phyloP scores from a whole-genome alignment of 2,329 filamentous ascomycete species.

The Epichloe amarillans region DNA sequence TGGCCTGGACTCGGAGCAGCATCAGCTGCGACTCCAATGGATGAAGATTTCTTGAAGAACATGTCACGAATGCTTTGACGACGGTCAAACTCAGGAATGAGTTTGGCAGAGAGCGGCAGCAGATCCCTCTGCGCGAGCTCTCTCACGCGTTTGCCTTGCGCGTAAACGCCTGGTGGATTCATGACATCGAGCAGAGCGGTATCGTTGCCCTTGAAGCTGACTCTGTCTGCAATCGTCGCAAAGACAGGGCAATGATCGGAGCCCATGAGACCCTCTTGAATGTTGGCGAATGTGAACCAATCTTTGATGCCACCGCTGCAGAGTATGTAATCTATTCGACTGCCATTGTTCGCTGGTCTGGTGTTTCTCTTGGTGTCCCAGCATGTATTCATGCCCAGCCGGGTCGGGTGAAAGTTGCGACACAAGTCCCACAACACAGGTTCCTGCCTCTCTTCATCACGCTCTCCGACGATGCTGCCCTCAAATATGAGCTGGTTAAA shows the following conservation, averaged over 20 bases:
- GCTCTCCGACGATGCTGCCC: conserved; percentile 51
- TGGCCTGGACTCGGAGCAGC: background rate
- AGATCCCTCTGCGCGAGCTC: conserved; percentile 56
- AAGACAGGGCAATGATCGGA: conserved; percentile 96
- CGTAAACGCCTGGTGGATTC: conserved; percentile 63
- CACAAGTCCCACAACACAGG: conserved; percentile 75
- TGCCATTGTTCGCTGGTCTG: conserved; percentile 88
- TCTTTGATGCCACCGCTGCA: conserved; percentile 65
- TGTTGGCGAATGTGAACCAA: conserved; percentile 72
- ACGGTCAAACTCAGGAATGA: conserved; percentile 79
- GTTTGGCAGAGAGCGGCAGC: conserved; percentile 62
- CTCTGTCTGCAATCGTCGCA: conserved; percentile 52
- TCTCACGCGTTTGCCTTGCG: conserved; percentile 47
- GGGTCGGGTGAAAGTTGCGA: conserved; percentile 63
- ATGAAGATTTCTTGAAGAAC: conserved; percentile 42
- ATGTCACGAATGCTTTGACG: conserved; percentile 83
- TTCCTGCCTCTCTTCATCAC: conserved; percentile 55
- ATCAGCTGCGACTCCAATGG: background rate
- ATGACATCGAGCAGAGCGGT: conserved; percentile 56
- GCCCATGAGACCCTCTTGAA: conserved; percentile 86
- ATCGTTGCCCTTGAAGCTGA: conserved; percentile 36
- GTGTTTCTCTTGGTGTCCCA: conserved; percentile 94
- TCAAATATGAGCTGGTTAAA: conserved; percentile 77
- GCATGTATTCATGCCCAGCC: conserved; percentile 88
- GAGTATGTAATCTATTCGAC: conserved; percentile 85